These are phyloP conservation scores for Podochytrium sp. DNA, from an alignment of 192 early-diverging fungal species.

Conservation along the genomic window DNA sequence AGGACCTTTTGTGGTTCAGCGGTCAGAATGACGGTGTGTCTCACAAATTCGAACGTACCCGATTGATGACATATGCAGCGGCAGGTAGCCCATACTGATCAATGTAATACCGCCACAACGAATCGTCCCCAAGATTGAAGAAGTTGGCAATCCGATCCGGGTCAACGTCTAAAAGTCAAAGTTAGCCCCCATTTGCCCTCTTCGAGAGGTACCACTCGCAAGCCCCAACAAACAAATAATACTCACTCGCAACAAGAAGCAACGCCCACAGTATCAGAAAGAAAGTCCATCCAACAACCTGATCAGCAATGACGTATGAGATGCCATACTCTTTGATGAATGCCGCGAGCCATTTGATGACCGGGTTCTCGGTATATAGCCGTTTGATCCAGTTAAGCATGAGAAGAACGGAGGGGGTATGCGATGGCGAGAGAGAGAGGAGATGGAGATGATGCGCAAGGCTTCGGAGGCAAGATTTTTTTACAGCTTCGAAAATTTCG, in stretches of 20 bases:
- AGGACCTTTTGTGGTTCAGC: not conserved
- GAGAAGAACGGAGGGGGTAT: too few relatives aligned
- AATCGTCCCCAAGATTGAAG: not conserved
- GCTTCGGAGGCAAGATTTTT: too few relatives aligned
- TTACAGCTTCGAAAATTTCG: too few relatives aligned
- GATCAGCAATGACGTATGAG: not conserved
- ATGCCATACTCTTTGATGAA: not conserved
- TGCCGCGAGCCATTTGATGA: not conserved
- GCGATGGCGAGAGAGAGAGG: too few relatives aligned
- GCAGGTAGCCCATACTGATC: conserved; percentile 18
- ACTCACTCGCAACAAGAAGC: not conserved
- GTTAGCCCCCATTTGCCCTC: not conserved
- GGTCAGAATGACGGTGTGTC: too few relatives aligned
- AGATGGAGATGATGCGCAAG: too few relatives aligned
- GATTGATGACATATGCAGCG: conserved; percentile 13
- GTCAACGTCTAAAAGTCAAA: not conserved
- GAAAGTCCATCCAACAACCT: not conserved
- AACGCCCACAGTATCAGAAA: not conserved
- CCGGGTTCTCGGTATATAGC: not conserved
- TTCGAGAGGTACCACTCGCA: not conserved
- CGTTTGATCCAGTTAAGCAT: too few relatives aligned
- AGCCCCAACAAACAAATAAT: too few relatives aligned
- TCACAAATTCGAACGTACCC: too few relatives aligned
- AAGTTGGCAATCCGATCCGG: not conserved
- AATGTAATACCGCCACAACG: not conserved